A percentile compares a stretch with the other conserved stretches of the same genome.
Evolutionary conservation across 2,329 filamentous ascomycete species (phyloP).

Genomic region (Rhynchosporium graminicola): DNA sequence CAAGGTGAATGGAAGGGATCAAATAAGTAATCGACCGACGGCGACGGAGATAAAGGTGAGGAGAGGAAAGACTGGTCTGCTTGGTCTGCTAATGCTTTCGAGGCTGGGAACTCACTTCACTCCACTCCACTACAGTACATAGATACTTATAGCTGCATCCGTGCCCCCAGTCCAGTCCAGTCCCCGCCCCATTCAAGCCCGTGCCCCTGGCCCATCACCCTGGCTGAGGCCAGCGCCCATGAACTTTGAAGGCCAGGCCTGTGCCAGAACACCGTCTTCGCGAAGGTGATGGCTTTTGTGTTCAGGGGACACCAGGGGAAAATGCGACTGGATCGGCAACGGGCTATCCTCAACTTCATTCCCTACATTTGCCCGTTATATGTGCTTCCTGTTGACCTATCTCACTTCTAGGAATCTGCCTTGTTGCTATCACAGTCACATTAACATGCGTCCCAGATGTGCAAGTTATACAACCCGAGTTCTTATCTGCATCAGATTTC

Average conservation of each 20-base stretch:
- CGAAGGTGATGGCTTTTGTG: background rate
- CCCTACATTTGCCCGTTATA: background rate
- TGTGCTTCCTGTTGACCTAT: background rate
- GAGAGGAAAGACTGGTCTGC: background rate
- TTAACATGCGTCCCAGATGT: conserved; percentile 1
- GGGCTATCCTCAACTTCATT: conserved; percentile 3
- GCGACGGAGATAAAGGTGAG: background rate
- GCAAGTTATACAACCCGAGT: conserved; percentile 3
- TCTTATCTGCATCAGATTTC: background rate
- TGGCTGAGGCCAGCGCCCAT: background rate
- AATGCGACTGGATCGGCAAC: background rate
- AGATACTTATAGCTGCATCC: background rate
- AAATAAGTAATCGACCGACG: background rate
- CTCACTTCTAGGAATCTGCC: background rate
- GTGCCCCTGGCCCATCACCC: conserved; percentile 1
- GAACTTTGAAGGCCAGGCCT: background rate
- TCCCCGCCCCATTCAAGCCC: conserved; percentile 11
- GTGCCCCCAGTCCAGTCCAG: conserved; percentile 3
- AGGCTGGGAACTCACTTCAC: conserved; percentile 1
- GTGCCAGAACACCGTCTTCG: background rate
- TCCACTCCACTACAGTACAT: too few species aligned
- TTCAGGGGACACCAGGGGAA: conserved; percentile 5
- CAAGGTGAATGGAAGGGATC: conserved; percentile 11
- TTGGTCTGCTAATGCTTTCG: conserved; percentile 15
- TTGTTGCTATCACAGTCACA: conserved; percentile 8